Conservation (phyloP, 306 rosid genomes). For the Quercus bicolor region DNA sequence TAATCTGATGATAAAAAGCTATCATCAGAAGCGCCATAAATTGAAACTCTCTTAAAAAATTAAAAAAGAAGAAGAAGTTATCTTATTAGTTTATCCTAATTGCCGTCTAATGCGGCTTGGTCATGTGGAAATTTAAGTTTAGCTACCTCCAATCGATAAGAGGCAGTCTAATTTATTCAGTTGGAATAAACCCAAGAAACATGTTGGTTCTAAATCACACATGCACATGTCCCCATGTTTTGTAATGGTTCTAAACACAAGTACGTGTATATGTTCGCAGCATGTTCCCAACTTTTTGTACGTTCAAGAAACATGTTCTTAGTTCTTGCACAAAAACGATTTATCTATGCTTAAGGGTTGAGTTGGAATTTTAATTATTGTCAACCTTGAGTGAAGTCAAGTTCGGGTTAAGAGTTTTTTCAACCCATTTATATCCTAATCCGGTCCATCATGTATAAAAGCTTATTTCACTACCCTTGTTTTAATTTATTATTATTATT, state of each 20-base stretch:
- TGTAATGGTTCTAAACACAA: neutral
- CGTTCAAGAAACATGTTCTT: conserved; percentile 26
- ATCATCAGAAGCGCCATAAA: rapidly evolving
- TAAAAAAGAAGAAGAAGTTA: no score
- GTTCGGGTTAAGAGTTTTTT: no score
- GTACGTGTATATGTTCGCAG: conserved; percentile 29
- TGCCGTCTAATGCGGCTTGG: neutral
- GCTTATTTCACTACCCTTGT: no score
- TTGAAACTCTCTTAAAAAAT: no score
- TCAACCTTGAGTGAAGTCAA: no score
- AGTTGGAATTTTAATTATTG: no score
- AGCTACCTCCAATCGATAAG: neutral
- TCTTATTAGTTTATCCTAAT: neutral
- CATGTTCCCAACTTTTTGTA: conserved; percentile 28
- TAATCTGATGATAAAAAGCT: rapidly evolving
- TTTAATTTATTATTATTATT: no score
- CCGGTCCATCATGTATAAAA: no score
- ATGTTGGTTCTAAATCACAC: no score
- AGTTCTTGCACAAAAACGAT: conserved; percentile 20
- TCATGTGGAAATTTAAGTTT: neutral
- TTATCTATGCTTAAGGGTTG: no score
- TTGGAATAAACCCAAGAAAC: neutral
- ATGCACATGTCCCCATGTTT: conserved; percentile 44
- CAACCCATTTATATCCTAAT: no score
- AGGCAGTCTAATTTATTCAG: neutral